phyloP scores from a whole-genome alignment of 495 filamentous ascomycete species.

The Penicillium verhagenii region DNA sequence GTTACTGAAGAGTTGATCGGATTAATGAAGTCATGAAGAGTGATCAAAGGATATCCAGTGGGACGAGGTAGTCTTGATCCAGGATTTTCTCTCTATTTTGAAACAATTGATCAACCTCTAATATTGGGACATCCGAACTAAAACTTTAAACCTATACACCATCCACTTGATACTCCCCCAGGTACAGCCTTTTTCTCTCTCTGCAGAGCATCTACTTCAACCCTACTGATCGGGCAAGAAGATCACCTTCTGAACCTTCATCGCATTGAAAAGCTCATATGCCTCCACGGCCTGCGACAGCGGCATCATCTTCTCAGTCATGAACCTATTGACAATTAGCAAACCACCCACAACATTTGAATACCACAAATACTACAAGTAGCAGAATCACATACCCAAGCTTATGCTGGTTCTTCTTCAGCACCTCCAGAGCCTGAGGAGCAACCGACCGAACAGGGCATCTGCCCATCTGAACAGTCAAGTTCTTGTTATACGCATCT shows the following conservation, averaged over 20 bases:
- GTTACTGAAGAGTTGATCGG: no score
- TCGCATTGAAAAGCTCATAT: conserved; percentile 88
- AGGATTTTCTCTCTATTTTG: no score
- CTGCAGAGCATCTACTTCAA: neutral
- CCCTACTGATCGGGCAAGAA: conserved; percentile 54
- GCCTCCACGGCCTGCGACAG: conserved; percentile 79
- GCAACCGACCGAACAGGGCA: conserved; percentile 90
- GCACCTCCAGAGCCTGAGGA: conserved; percentile 68
- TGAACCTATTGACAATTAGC: conserved; percentile 60
- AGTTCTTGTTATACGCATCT: conserved; percentile 86
- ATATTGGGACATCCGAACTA: no score
- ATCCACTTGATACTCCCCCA: neutral
- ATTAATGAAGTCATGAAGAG: neutral
- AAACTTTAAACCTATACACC: no score
- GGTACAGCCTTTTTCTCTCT: neutral
- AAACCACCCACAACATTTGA: neutral
- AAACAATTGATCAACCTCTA: no score
- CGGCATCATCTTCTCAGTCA: conserved; percentile 92
- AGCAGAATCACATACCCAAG: conserved; percentile 60
- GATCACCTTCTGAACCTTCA: conserved; percentile 85
- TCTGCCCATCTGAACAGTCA: conserved; percentile 88
- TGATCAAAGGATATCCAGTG: no score
- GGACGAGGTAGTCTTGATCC: no score
- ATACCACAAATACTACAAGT: neutral
- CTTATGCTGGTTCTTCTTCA: conserved; percentile 79